Base-by-base conservation (phyloP, 495 filamentous ascomycete genomes). In the Aspergillus homomorphus region DNA sequence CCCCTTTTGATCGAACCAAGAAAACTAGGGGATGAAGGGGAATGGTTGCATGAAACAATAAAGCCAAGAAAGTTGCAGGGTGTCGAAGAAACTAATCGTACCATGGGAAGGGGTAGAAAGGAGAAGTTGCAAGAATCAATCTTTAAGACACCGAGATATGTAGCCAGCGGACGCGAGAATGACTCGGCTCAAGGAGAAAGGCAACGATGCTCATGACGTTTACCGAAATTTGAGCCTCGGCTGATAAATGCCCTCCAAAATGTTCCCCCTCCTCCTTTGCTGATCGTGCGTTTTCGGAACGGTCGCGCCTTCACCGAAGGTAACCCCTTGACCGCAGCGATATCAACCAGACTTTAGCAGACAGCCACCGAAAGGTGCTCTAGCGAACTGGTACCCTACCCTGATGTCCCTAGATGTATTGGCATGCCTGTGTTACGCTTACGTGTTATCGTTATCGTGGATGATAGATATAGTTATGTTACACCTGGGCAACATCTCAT, bases 221-320 rank as follows among this genome's bases (percentile, higher is more conserved):
- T 77, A 62, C 73, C 74, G 74, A 74, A 65, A 59, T 42, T 45
- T 70, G 65, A 69, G 67, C 74, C 74, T 77, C 74, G 74, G 74
- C 64, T 74, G 65, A 54, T 52, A 28, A 24, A 62, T n/a, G n/a
- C n/a, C n/a, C n/a, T n/a, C n/a, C n/a, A n/a, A n/a, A n/a, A n/a
- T n/a, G n/a, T n/a, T n/a, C n/a, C 24, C 54, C 22, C 20, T 26
- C 19, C 45, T 46, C 54, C 10, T 26, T 57, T 26, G 33, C 33
- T 23, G 21, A 26, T 38, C 33, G 12, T 5, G n/a, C n/a, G n/a
- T n/a, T n/a, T n/a, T n/a, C n/a, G 33, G 12, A 6, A 10, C 33
- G 10, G 12, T 38, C 5, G 33, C 33, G 33, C 15, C 7, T 38
- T 38, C 15, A 12, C 33, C 33, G 10, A 9, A n/a, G n/a, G n/a